Base-by-base conservation (phyloP, 177 flowering plant genomes). In the Vitis hybrid region DNA sequence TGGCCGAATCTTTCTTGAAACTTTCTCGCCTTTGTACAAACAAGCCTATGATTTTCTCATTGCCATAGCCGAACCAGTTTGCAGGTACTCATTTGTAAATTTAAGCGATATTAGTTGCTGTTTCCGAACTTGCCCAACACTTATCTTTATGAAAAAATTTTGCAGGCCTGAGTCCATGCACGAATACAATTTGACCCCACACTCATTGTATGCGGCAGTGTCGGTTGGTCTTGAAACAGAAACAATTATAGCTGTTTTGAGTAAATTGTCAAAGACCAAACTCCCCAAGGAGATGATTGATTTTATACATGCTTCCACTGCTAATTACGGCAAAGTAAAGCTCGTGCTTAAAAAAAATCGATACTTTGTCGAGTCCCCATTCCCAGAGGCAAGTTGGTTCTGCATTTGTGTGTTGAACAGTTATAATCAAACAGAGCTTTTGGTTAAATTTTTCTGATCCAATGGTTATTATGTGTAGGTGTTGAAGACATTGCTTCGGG, bases 1-100 rank as follows among this genome's bases (percentile, higher is more conserved):
- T 83, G 98, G 99, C 27, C 86, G 97, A 2, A 94, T 96, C n/a
- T 91, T 96, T 71, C 87, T 94, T 0, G 97, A 96, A 72, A 92
- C 99, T 0, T 92, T 91, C 76, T 93, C 99, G 1, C 80, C 92
- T 13, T 70, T 96, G 66, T 96, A 96, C 73, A 96, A 92, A 72
- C 99, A 93, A 70, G 97, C 98, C 14, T 96, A 90, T 59, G 98
- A 93, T 84, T 92, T 93, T 79, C 97, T 96, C 59, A 96, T 96
- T 48, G 98, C 99, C 30, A 93, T 96, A 60, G 99, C 98, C 0
- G 99, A 96, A 63, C 99, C 99, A 1, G 97, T 96, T 77, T 96
- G 99, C 93, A 89, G 98, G 99, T 93, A 80, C 16, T 5, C 64
- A 13, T 35, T 3, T 24, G 27, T 57, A 2, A 55, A 11, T 49